Conservation (phyloP, 768 basidiomycete species). For the Porpolomopsis calyptriformis region DNA sequence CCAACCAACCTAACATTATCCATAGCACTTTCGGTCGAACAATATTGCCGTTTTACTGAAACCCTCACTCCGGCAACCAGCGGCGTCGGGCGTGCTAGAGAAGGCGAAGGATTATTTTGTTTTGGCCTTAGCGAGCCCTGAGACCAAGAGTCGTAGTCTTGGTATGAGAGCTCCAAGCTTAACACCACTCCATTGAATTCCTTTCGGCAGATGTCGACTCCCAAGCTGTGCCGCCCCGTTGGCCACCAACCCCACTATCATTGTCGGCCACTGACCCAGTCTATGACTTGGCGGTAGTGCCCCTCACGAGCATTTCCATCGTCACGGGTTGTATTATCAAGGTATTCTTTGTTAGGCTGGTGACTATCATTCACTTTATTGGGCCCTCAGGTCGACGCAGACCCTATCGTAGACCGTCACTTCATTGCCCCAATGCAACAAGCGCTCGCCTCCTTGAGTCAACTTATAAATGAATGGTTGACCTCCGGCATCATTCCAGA, state of each 20-base stretch:
- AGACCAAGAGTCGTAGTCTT: conserved; percentile 42
- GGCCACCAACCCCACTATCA: conserved; percentile 53
- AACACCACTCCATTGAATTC: background rate
- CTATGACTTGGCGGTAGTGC: conserved; percentile 59
- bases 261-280: conserved; percentile 39
- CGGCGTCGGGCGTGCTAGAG: conserved; percentile 33
- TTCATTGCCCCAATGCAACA: conserved; percentile 53
- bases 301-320: conserved; percentile 63
- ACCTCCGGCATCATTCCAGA: conserved; percentile 46
- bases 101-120: conserved; percentile 53
- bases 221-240: conserved; percentile 56
- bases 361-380: background rate
- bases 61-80: conserved; percentile 38
- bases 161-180: conserved; percentile 29
- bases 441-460: conserved; percentile 39
- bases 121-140: conserved; percentile 57
- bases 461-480: conserved; percentile 48
- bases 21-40: conserved; percentile 64
- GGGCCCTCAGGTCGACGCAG: conserved; percentile 50
- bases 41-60: conserved; percentile 67
- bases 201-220: conserved; percentile 41
- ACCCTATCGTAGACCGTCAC: conserved; percentile 56
- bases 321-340: conserved; percentile 65
- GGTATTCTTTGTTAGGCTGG: conserved; percentile 27
- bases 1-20: background rate